Base-by-base conservation (phyloP, 2,329 filamentous ascomycete species). In the Whalleya microplaca region DNA sequence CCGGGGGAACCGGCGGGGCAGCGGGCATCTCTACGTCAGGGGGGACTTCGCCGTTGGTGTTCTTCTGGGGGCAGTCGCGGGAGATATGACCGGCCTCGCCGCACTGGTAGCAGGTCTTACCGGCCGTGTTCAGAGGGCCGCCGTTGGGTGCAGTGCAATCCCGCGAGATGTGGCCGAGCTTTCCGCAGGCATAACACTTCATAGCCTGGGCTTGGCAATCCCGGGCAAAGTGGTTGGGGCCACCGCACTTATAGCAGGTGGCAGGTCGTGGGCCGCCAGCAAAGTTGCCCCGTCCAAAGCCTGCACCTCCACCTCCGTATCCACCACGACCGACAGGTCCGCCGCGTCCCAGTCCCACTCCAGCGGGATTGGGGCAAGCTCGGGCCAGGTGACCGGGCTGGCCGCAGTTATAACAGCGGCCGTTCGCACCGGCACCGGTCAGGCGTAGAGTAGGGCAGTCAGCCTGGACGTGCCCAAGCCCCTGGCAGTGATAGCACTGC, bases 401-500 rank as follows among this genome's bases (percentile, higher is more conserved):
- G 68, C 92, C 93, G 76, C 95, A 99, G 79, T 91, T 95, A 80
- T 99, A 99, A 87, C 95, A 99, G 68, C 92, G 91, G 64, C 91
- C 92, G 73, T 89, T 88, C 59, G 88, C 88, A 62, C 88, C 85
- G 68, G 88, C 89, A 65, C 90, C 93, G 76, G 87, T 96, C 75
- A 99, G 78, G 68, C 95, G 92, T 64, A 99, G 86, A 61, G 95
- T 98, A 70, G 95, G 95, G 85, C 95, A 99, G 77, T 99, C 95
- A 67, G 95, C 95, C 82, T 99, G 95, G 70, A 99, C 95, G 75
- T 99, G 95, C 66, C 95, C 95, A 61, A 98, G 86, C 57, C 95
- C 95, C 82, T 98, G 95, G 84, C 95, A 99, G 81, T 98, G 95
- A 77, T 99, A 99, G 86, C 95, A 99, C 84, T 99, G 95, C 87